Evolutionary conservation across 225 moss, liverwort and hornwort genomes (phyloP), one percentile per base, ranked within the genome.

Genomic region (Anthoceros angustus): DNA sequence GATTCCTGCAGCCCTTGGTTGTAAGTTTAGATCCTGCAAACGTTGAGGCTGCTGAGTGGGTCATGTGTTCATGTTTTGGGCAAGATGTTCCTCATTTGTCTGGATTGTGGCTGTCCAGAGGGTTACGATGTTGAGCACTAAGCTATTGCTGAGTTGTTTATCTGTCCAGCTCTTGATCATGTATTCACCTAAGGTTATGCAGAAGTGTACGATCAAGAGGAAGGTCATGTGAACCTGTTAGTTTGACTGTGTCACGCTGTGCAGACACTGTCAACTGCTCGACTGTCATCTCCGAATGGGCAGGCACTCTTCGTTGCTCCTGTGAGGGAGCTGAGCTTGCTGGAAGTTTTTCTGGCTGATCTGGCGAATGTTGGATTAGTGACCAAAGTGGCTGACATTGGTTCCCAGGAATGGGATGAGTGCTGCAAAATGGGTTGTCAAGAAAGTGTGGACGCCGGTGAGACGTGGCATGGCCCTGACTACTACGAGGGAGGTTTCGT

Each of bases 401-500:
- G 62, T 24, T 62, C 73, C 4, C 23, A 42, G 10, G 73, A 73
- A 6, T 73, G 73, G 73, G 67, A 62, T 14, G 62, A 62, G 12
- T 24, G 73, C 9, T 62, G 62, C 24, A 23, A 66, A 38, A 45
- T 63, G 18, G 45, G 63, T 39, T 40, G 62, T 20, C 20, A 61
- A 50, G 41, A 67, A 41, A 62, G 46, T 0, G 62, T 63, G 40
- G 68, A 63, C 18, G 68, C 60, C 2, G 48, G 62, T 43, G 67
- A 42, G 38, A 73, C 73, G 5, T 67, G 67, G 61, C 43, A 68
- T 16, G 68, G 68, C 25, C 40, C 67, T 3, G 73, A 73, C 12
- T 73, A 73, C 63, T 73, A 73, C 48, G 73, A 68, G 3, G 73
- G 55, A 12, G 73, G 73, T 23, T 68, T 48, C 38, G 73, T 73